Conservation (phyloP, 257 asterid genomes). For the Verbascum thapsus region DNA sequence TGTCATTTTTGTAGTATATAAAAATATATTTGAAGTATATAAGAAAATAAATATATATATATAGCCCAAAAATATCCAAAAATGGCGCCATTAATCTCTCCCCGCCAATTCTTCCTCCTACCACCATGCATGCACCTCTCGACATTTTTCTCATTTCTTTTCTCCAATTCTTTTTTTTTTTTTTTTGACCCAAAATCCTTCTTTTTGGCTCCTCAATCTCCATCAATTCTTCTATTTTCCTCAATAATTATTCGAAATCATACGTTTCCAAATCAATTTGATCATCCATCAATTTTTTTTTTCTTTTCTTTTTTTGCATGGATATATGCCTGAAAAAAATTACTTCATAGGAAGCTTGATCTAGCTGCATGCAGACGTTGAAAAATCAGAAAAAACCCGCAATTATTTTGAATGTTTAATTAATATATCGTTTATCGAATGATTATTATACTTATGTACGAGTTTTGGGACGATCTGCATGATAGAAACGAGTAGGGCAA, state of each 20-base stretch:
- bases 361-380: conserved; percentile 19
- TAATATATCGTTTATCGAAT: conserved; percentile 32
- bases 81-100: conserved; percentile 72
- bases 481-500: conserved; percentile 76
- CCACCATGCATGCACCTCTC: conserved; percentile 46
- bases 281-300: conserved; percentile 26
- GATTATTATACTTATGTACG: conserved; percentile 43
- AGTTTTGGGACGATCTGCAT: conserved; percentile 33
- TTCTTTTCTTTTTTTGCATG: no score
- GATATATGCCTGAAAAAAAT: conserved; percentile 26
- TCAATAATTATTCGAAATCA: neutral
- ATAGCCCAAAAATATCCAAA: conserved; percentile 32
- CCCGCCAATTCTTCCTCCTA: conserved; percentile 76
- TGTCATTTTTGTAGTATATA: no score
- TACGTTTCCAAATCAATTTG: no score
- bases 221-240: conserved; percentile 17
- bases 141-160: conserved; percentile 39
- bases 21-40: no score
- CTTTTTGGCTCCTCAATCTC: conserved; percentile 45
- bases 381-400: no score
- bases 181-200: no score
- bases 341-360: conserved; percentile 27
- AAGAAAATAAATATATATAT: no score
- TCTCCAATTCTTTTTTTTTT: conserved; percentile 36
- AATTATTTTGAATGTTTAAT: no score